phyloP scores from a whole-genome alignment of 148 eudicot genomes.

The Fagopyrum homotropicum region DNA sequence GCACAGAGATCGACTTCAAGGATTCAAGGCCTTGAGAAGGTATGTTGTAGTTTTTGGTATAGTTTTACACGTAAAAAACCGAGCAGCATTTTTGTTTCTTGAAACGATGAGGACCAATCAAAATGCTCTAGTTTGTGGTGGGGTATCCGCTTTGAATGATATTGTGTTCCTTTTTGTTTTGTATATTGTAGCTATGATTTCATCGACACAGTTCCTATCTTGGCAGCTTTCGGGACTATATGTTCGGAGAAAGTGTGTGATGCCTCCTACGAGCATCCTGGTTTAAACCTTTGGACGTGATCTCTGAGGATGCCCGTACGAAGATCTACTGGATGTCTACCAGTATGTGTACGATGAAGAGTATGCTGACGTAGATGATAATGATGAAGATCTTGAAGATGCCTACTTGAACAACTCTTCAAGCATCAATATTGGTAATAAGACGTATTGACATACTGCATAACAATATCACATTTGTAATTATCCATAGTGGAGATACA shows the following conservation, averaged over 20 bases:
- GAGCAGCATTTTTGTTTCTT: too few relatives aligned
- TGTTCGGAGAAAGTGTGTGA: conserved; percentile 84
- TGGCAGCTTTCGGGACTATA: conserved; percentile 56
- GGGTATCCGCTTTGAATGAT: too few relatives aligned
- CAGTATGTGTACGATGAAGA: conserved; percentile 39
- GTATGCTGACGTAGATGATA: conserved; percentile 24
- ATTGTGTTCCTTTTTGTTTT: background rate
- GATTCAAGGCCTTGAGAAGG: conserved; percentile 53
- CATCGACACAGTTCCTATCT: too few relatives aligned
- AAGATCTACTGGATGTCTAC: conserved; percentile 2
- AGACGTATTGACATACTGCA: conserved; percentile 14
- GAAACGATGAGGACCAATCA: background rate
- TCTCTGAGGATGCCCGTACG: conserved; percentile 27
- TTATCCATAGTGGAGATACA: background rate
- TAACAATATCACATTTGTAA: too few relatives aligned
- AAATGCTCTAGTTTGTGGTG: background rate
- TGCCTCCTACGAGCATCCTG: conserved; percentile 72
- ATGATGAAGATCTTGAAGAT: conserved; percentile 52
- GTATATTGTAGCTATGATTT: conserved; percentile 8
- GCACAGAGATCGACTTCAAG: too few relatives aligned
- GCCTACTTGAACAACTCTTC: conserved; percentile 45
- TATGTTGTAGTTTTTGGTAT: conserved; percentile 11
- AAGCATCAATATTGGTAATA: conserved; percentile 55
- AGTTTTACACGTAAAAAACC: background rate
- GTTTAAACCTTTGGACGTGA: conserved; percentile 66